phyloP scores from a whole-genome alignment of 495 filamentous ascomycete species.

The Neurospora sp. region DNA sequence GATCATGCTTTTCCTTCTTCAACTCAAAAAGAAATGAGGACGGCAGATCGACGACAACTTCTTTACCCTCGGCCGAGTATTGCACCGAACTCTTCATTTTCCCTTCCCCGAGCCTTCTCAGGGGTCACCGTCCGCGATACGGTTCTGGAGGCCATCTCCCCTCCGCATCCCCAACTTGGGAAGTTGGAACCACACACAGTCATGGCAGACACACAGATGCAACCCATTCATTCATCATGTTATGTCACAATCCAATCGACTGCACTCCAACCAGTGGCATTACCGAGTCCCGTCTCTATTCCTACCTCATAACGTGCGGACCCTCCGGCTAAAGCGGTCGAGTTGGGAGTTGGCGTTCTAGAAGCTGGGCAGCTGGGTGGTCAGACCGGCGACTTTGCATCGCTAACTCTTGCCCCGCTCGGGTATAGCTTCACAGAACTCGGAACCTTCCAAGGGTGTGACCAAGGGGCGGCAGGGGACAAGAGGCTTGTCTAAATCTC shows the following conservation, averaged over 20 bases:
- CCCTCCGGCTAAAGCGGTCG: background rate
- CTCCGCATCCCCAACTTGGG: background rate
- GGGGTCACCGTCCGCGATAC: background rate
- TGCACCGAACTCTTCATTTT: background rate
- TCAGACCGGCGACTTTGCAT: background rate
- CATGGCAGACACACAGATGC: background rate
- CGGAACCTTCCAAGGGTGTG: background rate
- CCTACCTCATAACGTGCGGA: background rate
- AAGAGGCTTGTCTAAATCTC: background rate
- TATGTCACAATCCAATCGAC: background rate
- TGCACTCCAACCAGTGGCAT: background rate
- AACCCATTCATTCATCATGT: background rate
- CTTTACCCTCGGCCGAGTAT: background rate
- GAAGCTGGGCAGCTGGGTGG: background rate
- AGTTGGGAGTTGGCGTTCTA: background rate
- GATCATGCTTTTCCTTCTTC: background rate
- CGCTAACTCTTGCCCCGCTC: background rate
- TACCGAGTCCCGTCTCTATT: background rate
- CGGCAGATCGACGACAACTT: background rate
- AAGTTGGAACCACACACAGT: background rate
- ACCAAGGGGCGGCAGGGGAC: background rate
- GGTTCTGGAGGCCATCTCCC: background rate
- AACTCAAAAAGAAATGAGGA: background rate
- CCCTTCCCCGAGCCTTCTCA: background rate
- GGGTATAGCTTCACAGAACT: background rate